Evolutionary conservation across 805 yeast species (phyloP).

Genomic region (Metschnikowia santaceciliae): DNA sequence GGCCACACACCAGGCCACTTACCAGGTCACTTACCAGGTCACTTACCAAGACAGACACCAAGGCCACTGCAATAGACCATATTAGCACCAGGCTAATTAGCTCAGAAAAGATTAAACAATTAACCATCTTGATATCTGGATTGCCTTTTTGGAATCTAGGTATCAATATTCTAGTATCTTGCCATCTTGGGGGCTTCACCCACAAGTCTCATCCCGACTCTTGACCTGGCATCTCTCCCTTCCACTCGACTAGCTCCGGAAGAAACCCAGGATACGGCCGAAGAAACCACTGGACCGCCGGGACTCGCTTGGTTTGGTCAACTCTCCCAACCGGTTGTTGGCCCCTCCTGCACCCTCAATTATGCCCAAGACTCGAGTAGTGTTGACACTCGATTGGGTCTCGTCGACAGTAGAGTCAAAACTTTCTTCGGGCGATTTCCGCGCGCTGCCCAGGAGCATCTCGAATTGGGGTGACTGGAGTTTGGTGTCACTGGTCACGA

Average conservation of each 20-base stretch:
- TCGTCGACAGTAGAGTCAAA: not conserved
- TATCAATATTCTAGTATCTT: too few species aligned
- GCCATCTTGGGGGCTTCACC: too few species aligned
- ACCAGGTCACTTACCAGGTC: too few species aligned
- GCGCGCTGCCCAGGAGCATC: not conserved
- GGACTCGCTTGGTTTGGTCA: not conserved
- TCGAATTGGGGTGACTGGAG: not conserved
- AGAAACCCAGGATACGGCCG: not conserved
- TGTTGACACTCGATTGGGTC: not conserved
- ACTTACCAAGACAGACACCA: too few species aligned
- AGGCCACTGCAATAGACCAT: too few species aligned
- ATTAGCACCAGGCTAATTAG: too few species aligned
- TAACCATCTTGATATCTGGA: too few species aligned
- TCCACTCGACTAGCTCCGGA: not conserved
- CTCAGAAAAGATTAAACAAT: too few species aligned
- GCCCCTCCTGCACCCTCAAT: conserved; percentile 1
- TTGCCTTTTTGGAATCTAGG: too few species aligned
- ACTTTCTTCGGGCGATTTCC: not conserved
- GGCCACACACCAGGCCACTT: too few species aligned
- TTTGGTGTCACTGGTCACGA: conserved; percentile 9
- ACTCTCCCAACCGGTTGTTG: not conserved
- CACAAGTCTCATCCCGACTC: not conserved
- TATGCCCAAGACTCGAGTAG: not conserved
- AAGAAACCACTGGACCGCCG: not conserved
- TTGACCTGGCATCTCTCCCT: not conserved